Conservation (phyloP, 345 rosid genomes). For the Odontarrhena argentea region DNA sequence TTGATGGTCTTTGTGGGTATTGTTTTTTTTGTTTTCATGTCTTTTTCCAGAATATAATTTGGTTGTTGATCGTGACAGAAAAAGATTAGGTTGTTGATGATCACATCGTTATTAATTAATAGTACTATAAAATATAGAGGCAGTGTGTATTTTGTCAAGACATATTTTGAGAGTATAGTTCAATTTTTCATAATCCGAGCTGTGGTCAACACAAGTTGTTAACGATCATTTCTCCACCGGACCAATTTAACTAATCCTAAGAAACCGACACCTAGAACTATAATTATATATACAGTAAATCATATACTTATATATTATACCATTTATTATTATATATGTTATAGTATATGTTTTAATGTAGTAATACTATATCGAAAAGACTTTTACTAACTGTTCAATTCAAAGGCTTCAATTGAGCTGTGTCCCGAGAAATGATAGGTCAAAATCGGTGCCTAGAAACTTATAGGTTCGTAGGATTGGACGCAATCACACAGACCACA, state of each 20-base stretch:
- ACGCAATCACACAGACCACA: too few species aligned
- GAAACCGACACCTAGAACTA: background rate
- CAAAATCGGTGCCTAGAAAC: slow-evolving; percentile 3
- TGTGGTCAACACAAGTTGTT: slow-evolving; percentile 24
- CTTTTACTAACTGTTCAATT: slow-evolving; percentile 15
- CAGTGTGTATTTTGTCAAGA: background rate
- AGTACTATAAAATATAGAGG: background rate
- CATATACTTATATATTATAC: too few species aligned
- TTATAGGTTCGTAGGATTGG: too few species aligned
- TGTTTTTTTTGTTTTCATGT: too few species aligned
- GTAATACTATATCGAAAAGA: background rate
- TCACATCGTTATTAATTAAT: background rate
- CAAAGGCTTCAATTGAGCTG: slow-evolving; percentile 6
- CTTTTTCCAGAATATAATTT: too few species aligned
- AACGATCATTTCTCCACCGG: slow-evolving; percentile 3
- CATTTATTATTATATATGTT: too few species aligned
- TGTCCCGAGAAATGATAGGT: slow-evolving; percentile 16
- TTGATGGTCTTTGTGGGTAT: too few species aligned
- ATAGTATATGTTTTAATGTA: too few species aligned
- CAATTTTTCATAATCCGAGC: background rate
- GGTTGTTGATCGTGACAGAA: too few species aligned
- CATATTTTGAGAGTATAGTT: background rate
- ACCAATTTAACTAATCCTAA: background rate
- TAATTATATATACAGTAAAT: too few species aligned
- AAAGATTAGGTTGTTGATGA: too few species aligned